A percentile compares a stretch with the other conserved stretches of the same genome.
Evolutionary conservation across 331 rosid species (phyloP).

Genomic region (Ulmus americana): DNA sequence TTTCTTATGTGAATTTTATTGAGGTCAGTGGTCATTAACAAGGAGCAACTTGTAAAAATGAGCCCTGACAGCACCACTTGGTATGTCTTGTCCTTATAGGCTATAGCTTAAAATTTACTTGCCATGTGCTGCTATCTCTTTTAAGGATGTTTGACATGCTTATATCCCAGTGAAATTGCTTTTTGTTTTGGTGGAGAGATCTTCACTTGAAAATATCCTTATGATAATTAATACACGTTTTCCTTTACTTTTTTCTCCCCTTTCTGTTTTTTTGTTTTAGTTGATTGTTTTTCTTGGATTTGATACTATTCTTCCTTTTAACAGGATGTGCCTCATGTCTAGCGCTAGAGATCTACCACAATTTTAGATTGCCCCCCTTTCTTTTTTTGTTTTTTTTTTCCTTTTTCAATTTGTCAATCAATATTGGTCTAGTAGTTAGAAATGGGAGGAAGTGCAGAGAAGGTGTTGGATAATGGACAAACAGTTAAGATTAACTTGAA

Average conservation of each 20-base stretch:
- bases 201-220: too few species aligned
- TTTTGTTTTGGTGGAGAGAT: too few species aligned
- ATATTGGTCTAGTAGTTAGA: slow-evolving; percentile 45
- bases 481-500: slow-evolving; percentile 33
- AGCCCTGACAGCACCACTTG: slow-evolving; percentile 26
- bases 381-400: slow-evolving; percentile 28
- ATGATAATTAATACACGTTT: too few species aligned
- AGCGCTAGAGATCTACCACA: slow-evolving; percentile 34
- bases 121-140: not conserved
- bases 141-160: not conserved
- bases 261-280: too few species aligned
- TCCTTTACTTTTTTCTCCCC: too few species aligned
- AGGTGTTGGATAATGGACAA: slow-evolving; percentile 48
- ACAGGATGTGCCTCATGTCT: slow-evolving; percentile 44
- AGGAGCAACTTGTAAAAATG: slow-evolving; percentile 32
- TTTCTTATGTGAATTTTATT: slow-evolving; percentile 15
- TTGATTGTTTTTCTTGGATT: slow-evolving; percentile 1
- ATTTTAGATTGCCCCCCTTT: not conserved
- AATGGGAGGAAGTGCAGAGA: slow-evolving; percentile 56
- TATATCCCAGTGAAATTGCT: not conserved
- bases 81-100: slow-evolving; percentile 33
- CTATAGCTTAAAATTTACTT: not conserved
- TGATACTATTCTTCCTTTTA: slow-evolving; percentile 24
- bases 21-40: slow-evolving; percentile 18
- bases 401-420: slow-evolving; percentile 41